Base-by-base conservation (phyloP, 768 basidiomycete species). In the Coprinopsis strossmayeri region DNA sequence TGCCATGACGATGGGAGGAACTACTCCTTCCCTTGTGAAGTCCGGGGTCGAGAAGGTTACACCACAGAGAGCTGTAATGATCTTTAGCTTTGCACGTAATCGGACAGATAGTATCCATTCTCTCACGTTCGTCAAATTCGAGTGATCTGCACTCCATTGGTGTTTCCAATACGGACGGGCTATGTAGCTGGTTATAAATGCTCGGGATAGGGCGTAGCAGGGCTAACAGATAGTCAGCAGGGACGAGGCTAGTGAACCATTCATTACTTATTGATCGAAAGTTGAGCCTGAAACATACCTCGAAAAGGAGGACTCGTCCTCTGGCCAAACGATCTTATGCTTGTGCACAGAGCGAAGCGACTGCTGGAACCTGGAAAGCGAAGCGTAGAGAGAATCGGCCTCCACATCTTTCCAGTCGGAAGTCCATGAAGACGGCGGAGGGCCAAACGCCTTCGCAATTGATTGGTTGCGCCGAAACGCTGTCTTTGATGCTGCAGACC, bases 121-220 rank as follows among this genome's bases (percentile, higher is more conserved):
- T 42, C 58, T 50, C 34, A 57, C 54, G 42, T 40, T 58, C 26
- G 20, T 52, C 53, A 34, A 59, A 38, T 27, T 49, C 45, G 11
- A 60, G n/a, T 30, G 1, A 37, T n/a, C 38, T 44, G 15, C 47
- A 51, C 30, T 55, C 34, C 53, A 60, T 51, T 21, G 55, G 57
- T 7, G 15, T 32, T 11, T 59, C 39, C 15, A 58, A 49, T 11
- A 55, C 28, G 11, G n/a, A 4, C 34, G 48, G 35, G 37, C 30
- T 20, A 48, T 55, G 55, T 43, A 57, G 28, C 39, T 56, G 53
- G 21, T 60, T 55, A 45, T 49, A 60, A 26, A 60, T 49, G 35
- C 52, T 44, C 28, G 44, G 18, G 45, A 58, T 55, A 12, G 57
- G 59, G 5, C n/a, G 38, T 32, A 60, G 21, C 12, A 60, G 40